Percentiles rank a stretch among this genome's conserved stretches.
Evolutionary conservation across 176 grass and related monocot species (phyloP).

Genomic region (Lolium perenne): DNA sequence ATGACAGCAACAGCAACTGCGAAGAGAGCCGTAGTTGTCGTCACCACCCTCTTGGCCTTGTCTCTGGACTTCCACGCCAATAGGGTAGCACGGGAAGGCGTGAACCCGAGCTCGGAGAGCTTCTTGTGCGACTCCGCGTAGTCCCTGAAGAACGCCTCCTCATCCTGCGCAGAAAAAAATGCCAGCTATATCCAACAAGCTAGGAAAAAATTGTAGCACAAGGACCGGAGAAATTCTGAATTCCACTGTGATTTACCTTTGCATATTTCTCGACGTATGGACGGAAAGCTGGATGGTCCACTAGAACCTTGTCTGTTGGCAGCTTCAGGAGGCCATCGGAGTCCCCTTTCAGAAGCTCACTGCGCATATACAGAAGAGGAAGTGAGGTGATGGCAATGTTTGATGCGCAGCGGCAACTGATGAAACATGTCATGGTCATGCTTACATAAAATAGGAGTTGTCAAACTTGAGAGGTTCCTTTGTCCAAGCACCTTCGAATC

Average conservation of each 20-base stretch:
- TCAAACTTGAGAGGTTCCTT: conserved; percentile 73
- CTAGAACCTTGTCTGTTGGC: conserved; percentile 65
- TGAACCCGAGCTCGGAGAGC: conserved; percentile 70
- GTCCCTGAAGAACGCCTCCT: conserved; percentile 67
- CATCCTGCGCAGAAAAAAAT: conserved; percentile 33
- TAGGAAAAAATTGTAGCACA: not conserved
- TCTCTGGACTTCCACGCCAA: not conserved
- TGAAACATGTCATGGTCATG: too few species aligned
- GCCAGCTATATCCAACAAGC: not conserved
- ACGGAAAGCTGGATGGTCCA: conserved; percentile 51
- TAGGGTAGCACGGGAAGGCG: conserved; percentile 35
- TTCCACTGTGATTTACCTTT: conserved; percentile 31
- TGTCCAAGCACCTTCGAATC: conserved; percentile 70
- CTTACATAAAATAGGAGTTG: conserved; percentile 65
- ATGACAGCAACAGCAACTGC: conserved; percentile 48
- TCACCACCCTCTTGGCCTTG: conserved; percentile 9
- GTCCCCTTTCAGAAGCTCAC: conserved; percentile 64
- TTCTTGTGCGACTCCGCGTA: conserved; percentile 70
- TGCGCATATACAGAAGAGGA: not conserved
- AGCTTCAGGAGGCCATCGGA: conserved; percentile 61
- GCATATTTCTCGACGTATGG: conserved; percentile 56
- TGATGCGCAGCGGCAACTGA: too few species aligned
- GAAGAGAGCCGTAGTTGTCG: not conserved
- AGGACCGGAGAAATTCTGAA: not conserved
- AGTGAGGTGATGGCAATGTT: too few species aligned